A percentile compares a stretch with the other conserved stretches of the same genome.
phyloP scores from a whole-genome alignment of 805 yeast species.

The Monosporozyma aerobia region DNA sequence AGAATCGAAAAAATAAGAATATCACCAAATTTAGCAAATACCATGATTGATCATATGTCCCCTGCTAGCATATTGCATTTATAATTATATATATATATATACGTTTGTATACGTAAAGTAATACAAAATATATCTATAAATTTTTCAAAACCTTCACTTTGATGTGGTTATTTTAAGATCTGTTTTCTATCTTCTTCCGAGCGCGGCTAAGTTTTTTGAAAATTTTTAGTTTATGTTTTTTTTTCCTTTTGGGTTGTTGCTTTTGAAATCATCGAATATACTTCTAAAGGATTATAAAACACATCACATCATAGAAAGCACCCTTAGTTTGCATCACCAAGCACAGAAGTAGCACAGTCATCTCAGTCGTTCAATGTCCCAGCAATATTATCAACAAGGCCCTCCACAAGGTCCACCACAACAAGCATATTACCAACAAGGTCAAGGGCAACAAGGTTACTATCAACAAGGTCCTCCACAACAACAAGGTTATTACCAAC shows the following conservation, averaged over 20 bases:
- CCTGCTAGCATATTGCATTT: too few species aligned
- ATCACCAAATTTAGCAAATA: background rate
- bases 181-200: too few species aligned
- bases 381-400: slow-evolving; percentile 15
- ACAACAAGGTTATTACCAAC: slow-evolving; percentile 11
- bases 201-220: too few species aligned
- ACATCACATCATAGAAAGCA: background rate
- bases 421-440: slow-evolving; percentile 8
- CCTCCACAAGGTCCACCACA: slow-evolving; percentile 17
- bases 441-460: slow-evolving; percentile 7
- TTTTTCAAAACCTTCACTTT: too few species aligned
- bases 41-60: slow-evolving; percentile 9
- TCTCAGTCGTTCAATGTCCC: background rate
- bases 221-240: too few species aligned
- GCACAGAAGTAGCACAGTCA: background rate
- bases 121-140: too few species aligned
- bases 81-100: too few species aligned
- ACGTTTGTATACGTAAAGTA: too few species aligned
- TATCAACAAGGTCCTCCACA: slow-evolving; percentile 18
- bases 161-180: too few species aligned
- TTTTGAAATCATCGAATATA: too few species aligned
- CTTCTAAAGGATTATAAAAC: too few species aligned
- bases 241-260: too few species aligned
- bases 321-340: background rate
- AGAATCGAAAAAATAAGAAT: slow-evolving; percentile 3